Evolutionary conservation across 2,329 filamentous ascomycete species (phyloP), one percentile per base, ranked within the genome.

Genomic region (Phoma sp.): DNA sequence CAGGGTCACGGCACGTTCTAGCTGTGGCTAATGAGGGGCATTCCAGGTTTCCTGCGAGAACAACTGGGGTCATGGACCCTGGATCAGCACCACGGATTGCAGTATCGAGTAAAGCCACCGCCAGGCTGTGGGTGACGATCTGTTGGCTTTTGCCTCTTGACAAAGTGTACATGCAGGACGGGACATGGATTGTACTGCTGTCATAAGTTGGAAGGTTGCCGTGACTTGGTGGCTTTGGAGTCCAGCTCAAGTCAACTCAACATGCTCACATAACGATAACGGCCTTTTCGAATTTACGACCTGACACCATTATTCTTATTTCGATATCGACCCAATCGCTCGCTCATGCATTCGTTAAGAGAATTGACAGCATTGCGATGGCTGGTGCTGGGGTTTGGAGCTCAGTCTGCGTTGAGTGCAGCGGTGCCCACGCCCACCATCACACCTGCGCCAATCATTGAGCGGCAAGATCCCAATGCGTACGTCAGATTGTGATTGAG

Each of bases 11-110:
- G 43, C 46, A 55, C 52, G 41, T 43, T 32, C 43, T 21, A 57
- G 36, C 51, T 68, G 65, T 71, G 68, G 69, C 69, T 72, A 60
- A 63, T 66, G 67, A 67, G 65, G 57, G 65, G 64, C 61, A 58
- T 61, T 32, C 31, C 43, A 52, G 47, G 25, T 56, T 60, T 51
- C 39, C 38, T 39, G 38, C 47, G 21, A 27, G 37, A 37, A 54
- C 59, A 54, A 57, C 56, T 58, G 56, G 58, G 48, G 39, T 44
- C 29, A 47, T 29, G 52, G 64, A 65, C 63, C 69, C 68, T 72
- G 69, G 38, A 71, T 71, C 63, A 48, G 37, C 63, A 50, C 41
- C 40, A 29, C 9, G 17, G 8, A 39, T 43, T 63, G n/a, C 68
- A 48, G 29, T 31, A 48, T 63, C 40, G 10, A 60, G 61, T 27